A percentile compares a stretch with the other conserved stretches of the same genome.
These are phyloP conservation scores for Aegle marmelos DNA, from an alignment of 345 rosid species.

Conservation along the genomic window DNA sequence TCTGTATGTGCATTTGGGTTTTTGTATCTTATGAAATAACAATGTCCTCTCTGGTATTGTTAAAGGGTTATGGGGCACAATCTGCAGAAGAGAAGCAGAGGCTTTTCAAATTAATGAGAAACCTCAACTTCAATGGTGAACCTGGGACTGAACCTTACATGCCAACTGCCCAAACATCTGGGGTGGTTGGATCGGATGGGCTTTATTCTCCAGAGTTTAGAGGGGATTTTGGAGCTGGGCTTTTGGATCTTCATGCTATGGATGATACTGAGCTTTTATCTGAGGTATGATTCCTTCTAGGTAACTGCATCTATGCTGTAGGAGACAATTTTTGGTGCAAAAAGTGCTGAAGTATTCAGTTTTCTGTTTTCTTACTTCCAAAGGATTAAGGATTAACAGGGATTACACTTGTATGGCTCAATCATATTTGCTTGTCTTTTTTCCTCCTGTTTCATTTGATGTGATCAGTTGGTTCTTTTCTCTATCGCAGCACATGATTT, in stretches of 20 bases:
- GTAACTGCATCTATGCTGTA: neutral
- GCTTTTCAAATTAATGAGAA: slow-evolving; percentile 90
- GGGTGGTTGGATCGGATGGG: slow-evolving; percentile 63
- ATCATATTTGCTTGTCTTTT: neutral
- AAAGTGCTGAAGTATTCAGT: neutral
- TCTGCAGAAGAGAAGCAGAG: slow-evolving; percentile 99
- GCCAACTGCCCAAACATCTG: slow-evolving; percentile 63
- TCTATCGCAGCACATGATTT: slow-evolving; percentile 72
- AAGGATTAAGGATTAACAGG: neutral
- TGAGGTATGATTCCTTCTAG: slow-evolving; percentile 55
- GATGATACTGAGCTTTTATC: slow-evolving; percentile 95
- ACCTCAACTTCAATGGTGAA: slow-evolving; percentile 92
- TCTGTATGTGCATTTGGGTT: neutral
- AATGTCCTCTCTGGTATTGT: slow-evolving; percentile 16
- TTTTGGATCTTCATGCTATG: slow-evolving; percentile 96
- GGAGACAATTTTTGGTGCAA: slow-evolving; percentile 6
- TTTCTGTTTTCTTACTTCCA: neutral
- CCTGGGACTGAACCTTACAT: slow-evolving; percentile 73
- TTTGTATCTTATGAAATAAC: neutral
- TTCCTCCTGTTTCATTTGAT: neutral
- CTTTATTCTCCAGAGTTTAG: slow-evolving; percentile 87
- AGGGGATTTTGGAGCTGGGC: slow-evolving; percentile 99
- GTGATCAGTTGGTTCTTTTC: slow-evolving; percentile 13
- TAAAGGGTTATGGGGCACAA: slow-evolving; percentile 92
- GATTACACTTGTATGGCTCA: neutral